Evolutionary conservation across 1,284 basidiomycete genomes (phyloP).

Genomic region (Ceratobasidium papillatum): DNA sequence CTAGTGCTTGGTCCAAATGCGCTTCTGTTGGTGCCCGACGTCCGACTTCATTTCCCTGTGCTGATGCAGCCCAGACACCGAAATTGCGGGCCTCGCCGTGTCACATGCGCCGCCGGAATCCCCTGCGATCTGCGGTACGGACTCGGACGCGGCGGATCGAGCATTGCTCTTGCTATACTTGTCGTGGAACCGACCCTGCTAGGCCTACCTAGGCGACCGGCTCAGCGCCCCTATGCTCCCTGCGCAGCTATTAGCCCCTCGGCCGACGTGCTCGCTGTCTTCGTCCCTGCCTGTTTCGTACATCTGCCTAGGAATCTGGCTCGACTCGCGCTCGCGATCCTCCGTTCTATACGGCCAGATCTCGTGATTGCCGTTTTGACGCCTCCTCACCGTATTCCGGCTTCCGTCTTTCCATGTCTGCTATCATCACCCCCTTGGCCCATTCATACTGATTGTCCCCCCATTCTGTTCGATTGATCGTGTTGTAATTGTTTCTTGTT

Average conservation of each 20-base stretch:
- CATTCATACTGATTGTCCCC: conserved; percentile 4
- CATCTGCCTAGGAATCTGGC: neutral
- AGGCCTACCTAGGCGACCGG: neutral
- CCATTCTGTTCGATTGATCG: neutral
- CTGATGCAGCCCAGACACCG: conserved; percentile 5
- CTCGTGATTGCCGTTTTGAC: conserved; percentile 35
- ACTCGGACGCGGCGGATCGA: conserved; percentile 36
- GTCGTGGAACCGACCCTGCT: conserved; percentile 6
- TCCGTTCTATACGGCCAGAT: conserved; percentile 1
- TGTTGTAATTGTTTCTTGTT: conserved; percentile 20
- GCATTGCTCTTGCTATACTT: neutral
- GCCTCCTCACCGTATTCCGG: neutral
- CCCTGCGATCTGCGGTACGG: conserved; percentile 34
- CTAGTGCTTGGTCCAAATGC: neutral
- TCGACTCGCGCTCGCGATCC: conserved; percentile 1
- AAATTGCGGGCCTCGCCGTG: conserved; percentile 14
- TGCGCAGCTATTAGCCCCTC: conserved; percentile 8
- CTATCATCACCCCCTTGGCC: neutral
- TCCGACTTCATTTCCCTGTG: neutral
- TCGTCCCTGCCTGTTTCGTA: neutral
- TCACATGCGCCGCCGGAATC: conserved; percentile 33
- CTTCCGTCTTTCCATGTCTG: neutral
- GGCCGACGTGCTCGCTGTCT: neutral
- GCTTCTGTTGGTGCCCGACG: neutral
- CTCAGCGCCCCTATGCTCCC: conserved; percentile 1